Evolutionary conservation across 2,329 filamentous ascomycete genomes (phyloP).

Genomic region (Alternaria triticimaculans): DNA sequence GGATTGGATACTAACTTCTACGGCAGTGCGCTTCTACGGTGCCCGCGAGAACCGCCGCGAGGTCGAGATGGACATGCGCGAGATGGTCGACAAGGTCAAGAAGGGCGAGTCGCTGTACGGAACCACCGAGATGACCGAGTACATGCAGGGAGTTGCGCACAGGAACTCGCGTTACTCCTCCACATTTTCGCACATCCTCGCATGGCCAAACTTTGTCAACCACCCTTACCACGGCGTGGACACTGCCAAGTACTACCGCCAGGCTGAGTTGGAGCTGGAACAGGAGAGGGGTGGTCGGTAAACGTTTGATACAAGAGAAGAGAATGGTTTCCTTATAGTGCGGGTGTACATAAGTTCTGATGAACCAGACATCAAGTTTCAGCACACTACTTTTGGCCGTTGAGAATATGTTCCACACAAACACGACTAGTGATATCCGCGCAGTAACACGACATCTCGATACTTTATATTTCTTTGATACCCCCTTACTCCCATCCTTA

Average conservation of each 20-base stretch:
- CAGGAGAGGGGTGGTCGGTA: conserved; percentile 61
- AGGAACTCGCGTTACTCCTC: conserved; percentile 92
- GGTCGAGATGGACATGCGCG: conserved; percentile 93
- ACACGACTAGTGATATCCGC: background rate
- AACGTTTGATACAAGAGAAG: conserved; percentile 14
- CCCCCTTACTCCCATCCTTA: background rate
- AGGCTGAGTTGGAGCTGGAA: conserved; percentile 92
- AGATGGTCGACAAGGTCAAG: conserved; percentile 98
- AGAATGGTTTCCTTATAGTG: conserved; percentile 18
- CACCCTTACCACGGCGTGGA: conserved; percentile 88
- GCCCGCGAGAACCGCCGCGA: conserved; percentile 91
- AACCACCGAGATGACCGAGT: conserved; percentile 75
- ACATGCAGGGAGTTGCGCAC: conserved; percentile 92
- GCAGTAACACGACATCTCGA: background rate
- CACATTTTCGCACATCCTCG: conserved; percentile 81
- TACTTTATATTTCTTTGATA: background rate
- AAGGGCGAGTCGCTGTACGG: conserved; percentile 89
- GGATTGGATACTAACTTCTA: conserved; percentile 2
- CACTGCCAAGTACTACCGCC: conserved; percentile 97
- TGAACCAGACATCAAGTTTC: conserved; percentile 32
- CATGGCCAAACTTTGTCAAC: conserved; percentile 99
- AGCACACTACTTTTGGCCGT: conserved; percentile 22
- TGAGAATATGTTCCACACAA: background rate
- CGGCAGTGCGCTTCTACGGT: conserved; percentile 89
- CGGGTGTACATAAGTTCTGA: conserved; percentile 37